Evolutionary conservation across 2,329 filamentous ascomycete species (phyloP), one percentile per base, ranked within the genome.

Genomic region (Trichoderma koningiopsis): DNA sequence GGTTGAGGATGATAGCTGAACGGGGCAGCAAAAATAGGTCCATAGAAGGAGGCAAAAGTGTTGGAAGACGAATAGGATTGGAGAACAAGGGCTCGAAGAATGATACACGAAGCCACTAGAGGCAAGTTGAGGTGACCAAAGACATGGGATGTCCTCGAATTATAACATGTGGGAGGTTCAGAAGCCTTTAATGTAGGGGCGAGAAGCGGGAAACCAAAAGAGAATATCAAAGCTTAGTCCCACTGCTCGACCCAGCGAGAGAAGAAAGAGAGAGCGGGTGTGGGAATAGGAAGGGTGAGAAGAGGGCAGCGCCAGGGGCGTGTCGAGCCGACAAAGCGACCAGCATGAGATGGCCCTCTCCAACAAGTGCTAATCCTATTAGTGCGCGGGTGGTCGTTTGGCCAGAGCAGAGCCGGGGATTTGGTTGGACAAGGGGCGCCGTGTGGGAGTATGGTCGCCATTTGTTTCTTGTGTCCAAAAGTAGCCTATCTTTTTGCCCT

Each of bases 51-150:
- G 52, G 67, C 67, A 62, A 68, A 68, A 24, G 58, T 63, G 52
- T 35, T 27, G 33, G 33, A 65, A 68, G 57, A 57, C 67, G 67
- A 68, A 68, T 56, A 57, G 52, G 67, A 68, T 56, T 61, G 64
- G 52, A 63, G 67, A 62, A 63, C 58, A 61, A 47, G 52, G 52
- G 49, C 40, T 57, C 11, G 52, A 68, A 58, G 52, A 65, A 69
- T 69, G 53, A 40, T 69, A 64, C 68, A 69, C 68, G 60, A 59
- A 57, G 68, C 60, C 68, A 35, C 61, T 69, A 64, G 60, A 64
- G 29, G 47, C 43, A 64, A 35, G 60, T 69, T 29, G 52, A 69
- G 31, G 62, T 53, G 64, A 68, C 47, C 56, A 29, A 68, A 53
- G 64, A 59, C 64, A 68, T 68, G 64, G 64, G 64, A 68, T 59